Base-by-base conservation (phyloP, 306 rosid genomes). In the Prunus persica region DNA sequence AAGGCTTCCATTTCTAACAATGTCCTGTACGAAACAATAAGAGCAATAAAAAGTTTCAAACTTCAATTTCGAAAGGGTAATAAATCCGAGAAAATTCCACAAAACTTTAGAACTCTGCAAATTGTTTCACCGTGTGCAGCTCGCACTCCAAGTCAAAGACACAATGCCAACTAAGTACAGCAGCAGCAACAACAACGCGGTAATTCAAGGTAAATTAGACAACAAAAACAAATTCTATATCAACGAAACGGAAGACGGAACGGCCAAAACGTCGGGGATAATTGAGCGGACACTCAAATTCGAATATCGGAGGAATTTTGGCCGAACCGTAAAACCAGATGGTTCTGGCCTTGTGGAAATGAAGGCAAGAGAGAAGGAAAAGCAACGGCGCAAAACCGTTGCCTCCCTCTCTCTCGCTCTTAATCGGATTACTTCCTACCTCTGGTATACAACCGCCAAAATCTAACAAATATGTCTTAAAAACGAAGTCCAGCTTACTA, bases 371-470 rank as follows among this genome's bases (percentile, higher is more conserved):
- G 72, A 63, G 58, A 72, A 71, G 73, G 67, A 57, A 76, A 9
- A 13, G 72, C 32, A 57, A 43, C 10, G 67, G 71, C 22, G n/a
- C 45, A 73, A 74, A 69, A 82, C 81, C 84, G 79, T 84, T 85
- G 32, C 57, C 66, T 50, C 81, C 19, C 77, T 51, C 58, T 64
- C 51, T 45, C 57, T 50, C 60, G 65, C 68, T 76, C 81, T 50
- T 62, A 75, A 55, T 75, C 52, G 65, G 77, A 80, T 75, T 83
- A 22, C 64, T 76, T 64, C 47, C 68, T 73, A 67, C 82, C 86
- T 61, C 73, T 63, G 60, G 85, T 68, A 74, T 57, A 41, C 51
- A 82, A 81, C 86, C 79, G 84, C 87, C 81, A 34, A 32, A 19
- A 18, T 3, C 11, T 25, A 24, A 25, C 14, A 16, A 10, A 10